These are phyloP conservation scores for Phyllosticta citrichinensis DNA, from an alignment of 2,329 filamentous ascomycete genomes.

Conservation along the genomic window DNA sequence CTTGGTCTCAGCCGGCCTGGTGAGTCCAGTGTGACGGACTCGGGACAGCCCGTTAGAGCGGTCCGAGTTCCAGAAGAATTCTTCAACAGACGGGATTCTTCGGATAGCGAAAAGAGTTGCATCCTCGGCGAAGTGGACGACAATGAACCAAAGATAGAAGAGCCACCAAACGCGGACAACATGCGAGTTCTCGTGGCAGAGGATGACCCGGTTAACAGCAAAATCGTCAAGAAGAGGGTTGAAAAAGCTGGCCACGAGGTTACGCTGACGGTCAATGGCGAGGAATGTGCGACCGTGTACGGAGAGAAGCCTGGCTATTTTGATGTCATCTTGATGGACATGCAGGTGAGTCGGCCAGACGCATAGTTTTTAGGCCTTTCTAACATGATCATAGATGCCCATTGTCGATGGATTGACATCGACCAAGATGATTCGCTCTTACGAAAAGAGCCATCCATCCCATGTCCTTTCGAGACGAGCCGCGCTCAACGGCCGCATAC, in stretches of 20 bases:
- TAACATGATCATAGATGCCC: slow-evolving; percentile 57
- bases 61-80: slow-evolving; percentile 38
- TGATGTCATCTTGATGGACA: slow-evolving; percentile 83
- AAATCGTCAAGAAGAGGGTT: slow-evolving; percentile 67
- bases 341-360: slow-evolving; percentile 55
- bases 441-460: slow-evolving; percentile 46
- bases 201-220: slow-evolving; percentile 80
- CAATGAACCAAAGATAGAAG: slow-evolving; percentile 12
- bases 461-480: slow-evolving; percentile 51
- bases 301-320: slow-evolving; percentile 52
- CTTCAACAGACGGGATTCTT: background rate
- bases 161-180: slow-evolving; percentile 24
- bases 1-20: slow-evolving; percentile 6
- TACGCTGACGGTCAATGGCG: slow-evolving; percentile 66
- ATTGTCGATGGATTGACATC: slow-evolving; percentile 77
- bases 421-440: slow-evolving; percentile 71
- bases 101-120: slow-evolving; percentile 12
- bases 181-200: slow-evolving; percentile 70
- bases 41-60: slow-evolving; percentile 34
- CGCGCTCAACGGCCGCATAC: slow-evolving; percentile 53
- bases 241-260: slow-evolving; percentile 68
- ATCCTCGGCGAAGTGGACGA: slow-evolving; percentile 23
- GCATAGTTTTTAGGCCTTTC: background rate
- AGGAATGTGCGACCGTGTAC: slow-evolving; percentile 68
- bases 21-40: slow-evolving; percentile 18